These are phyloP conservation scores for Schrenkiella parvula DNA, from an alignment of 345 rosid genomes.

Conservation along the genomic window DNA sequence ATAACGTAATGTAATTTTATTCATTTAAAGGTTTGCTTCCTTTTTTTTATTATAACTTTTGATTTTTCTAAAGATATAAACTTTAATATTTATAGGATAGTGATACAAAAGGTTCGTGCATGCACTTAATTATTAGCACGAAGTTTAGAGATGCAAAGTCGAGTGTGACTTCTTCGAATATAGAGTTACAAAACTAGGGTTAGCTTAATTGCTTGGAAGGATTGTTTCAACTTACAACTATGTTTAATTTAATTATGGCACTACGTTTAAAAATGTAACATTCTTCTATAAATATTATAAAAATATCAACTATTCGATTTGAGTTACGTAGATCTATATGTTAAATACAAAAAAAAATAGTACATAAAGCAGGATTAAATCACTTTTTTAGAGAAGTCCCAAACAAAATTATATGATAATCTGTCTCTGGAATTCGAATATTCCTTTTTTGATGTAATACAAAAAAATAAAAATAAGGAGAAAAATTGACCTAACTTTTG, in stretches of 20 bases:
- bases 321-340: background rate
- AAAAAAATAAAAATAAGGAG: background rate
- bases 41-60: background rate
- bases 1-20: background rate
- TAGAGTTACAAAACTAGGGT: background rate
- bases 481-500: constrained; percentile 28
- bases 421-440: background rate
- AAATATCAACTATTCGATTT: background rate
- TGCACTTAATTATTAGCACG: background rate
- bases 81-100: constrained; percentile 12
- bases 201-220: background rate
- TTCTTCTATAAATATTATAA: background rate
- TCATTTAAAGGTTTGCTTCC: background rate
- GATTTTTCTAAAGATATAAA: background rate
- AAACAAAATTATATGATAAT: background rate
- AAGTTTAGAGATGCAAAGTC: constrained; percentile 20
- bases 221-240: background rate
- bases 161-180: constrained; percentile 18
- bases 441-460: background rate
- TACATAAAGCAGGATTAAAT: background rate
- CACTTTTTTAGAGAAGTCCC: background rate
- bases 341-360: background rate
- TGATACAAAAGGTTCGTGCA: constrained; percentile 25
- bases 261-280: background rate
- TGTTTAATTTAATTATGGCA: background rate